Evolutionary conservation across 805 yeast genomes (phyloP).

Genomic region (Zygosaccharomyces siamensis): DNA sequence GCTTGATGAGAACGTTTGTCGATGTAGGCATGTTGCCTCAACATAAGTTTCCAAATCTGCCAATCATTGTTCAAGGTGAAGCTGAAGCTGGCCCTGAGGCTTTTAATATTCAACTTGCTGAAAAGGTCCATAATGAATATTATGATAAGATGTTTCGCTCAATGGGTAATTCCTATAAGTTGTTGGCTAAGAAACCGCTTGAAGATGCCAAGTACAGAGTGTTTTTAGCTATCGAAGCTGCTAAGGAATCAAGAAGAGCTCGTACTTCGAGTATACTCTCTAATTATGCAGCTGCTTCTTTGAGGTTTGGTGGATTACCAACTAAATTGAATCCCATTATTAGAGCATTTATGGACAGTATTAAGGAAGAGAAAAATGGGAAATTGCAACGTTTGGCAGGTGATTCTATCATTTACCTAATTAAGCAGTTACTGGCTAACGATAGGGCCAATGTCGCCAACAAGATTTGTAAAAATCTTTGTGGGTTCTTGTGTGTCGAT

Average conservation of each 20-base stretch:
- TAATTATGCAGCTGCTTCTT: constrained; percentile 70
- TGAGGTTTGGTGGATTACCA: constrained; percentile 63
- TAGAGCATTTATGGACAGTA: constrained; percentile 85
- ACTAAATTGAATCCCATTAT: constrained; percentile 83
- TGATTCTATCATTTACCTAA: constrained; percentile 57
- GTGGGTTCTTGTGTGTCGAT: constrained; percentile 92
- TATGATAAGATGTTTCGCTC: constrained; percentile 60
- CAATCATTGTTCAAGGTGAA: constrained; percentile 91
- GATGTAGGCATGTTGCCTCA: constrained; percentile 71
- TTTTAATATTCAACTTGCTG: constrained; percentile 74
- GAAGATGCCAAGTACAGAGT: constrained; percentile 77
- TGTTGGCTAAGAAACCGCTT: constrained; percentile 64
- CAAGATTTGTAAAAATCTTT: constrained; percentile 82
- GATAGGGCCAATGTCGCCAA: constrained; percentile 75
- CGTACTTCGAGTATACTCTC: constrained; percentile 63
- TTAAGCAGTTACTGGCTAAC: constrained; percentile 49
- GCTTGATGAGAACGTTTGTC: constrained; percentile 70
- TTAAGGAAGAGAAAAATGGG: constrained; percentile 66
- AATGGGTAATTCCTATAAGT: constrained; percentile 63
- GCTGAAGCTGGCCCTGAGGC: constrained; percentile 92
- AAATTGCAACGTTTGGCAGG: constrained; percentile 72
- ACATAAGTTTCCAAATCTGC: constrained; percentile 70
- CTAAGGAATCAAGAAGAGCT: constrained; percentile 46
- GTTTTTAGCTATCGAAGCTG: constrained; percentile 59
- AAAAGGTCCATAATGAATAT: constrained; percentile 56